phyloP scores from a whole-genome alignment of 2,329 filamentous ascomycete species.

The Coniochaeta sp. region DNA sequence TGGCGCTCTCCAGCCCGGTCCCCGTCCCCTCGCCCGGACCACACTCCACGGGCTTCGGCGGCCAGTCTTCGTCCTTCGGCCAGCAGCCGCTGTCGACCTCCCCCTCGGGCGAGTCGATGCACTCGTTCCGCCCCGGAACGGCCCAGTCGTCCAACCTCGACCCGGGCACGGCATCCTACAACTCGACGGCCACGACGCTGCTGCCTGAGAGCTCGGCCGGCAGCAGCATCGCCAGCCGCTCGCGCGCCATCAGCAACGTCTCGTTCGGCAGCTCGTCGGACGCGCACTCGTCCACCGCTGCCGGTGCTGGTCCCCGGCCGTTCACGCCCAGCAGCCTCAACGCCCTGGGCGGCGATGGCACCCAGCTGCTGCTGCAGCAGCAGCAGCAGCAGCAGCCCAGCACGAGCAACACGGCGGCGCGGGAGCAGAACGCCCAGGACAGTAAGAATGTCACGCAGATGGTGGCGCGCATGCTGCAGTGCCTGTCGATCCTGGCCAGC shows the following conservation, averaged over 20 bases:
- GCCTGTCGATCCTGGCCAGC: constrained; percentile 80
- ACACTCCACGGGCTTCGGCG: constrained; percentile 3
- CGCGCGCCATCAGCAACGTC: constrained; percentile 81
- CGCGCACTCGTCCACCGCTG: constrained; percentile 21
- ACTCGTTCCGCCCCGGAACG: constrained; percentile 57
- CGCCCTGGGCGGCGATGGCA: constrained; percentile 15
- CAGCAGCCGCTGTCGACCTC: constrained; percentile 36
- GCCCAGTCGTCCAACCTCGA: constrained; percentile 70
- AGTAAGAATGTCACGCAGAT: constrained; percentile 85
- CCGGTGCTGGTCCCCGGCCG: no score
- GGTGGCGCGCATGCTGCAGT: constrained; percentile 92
- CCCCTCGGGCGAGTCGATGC: constrained; percentile 35
- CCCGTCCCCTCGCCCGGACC: constrained; percentile 31
- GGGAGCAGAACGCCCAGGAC: constrained; percentile 57
- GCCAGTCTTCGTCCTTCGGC: constrained; percentile 21
- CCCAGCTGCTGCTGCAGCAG: no score
- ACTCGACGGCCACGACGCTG: constrained; percentile 70
- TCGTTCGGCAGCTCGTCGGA: constrained; percentile 32
- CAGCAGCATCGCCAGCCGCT: constrained; percentile 45
- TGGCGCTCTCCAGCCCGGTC: constrained; percentile 46
- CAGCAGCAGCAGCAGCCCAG: no score
- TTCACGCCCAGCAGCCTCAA: constrained; percentile 39
- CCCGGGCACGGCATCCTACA: constrained; percentile 69
- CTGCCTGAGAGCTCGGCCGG: constrained; percentile 57
- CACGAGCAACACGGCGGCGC: constrained; percentile 26